Base-by-base conservation (phyloP, 106 monocot genomes). In the Apostasia ramifera region DNA sequence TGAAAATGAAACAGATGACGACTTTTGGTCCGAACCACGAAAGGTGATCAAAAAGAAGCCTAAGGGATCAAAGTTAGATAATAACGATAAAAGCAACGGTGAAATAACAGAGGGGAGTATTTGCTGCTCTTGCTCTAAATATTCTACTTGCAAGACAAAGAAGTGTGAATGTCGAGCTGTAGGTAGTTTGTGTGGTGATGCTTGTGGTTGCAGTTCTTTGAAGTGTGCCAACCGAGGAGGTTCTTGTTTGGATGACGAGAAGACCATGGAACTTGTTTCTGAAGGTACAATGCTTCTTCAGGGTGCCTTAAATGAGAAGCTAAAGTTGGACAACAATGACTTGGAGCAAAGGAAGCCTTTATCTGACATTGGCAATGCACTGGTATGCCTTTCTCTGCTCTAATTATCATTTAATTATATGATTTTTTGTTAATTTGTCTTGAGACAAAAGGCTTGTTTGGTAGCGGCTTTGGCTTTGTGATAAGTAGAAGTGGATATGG, bases 91-190 rank as follows among this genome's bases (percentile, higher is more conserved):
- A 48, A 7, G 37, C 5, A 61, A 37, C 48, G 3, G 50, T 67
- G 63, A 49, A 15, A 66, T 57, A 44, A 48, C 47, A 6, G 49
- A 51, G 0, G 11, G n/a, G 8, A 49, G 26, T 5, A 14, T 55
- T 3, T 93, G 98, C 53, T 98, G 97, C 47, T 76, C 87, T 38
- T 93, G 98, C 66, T 83, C 88, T 2, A 85, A 69, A 55, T 14
- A 4, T 13, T 99, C 98, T 13, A 79, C 72, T 12, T 99, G 98
- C 65, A 99, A 93, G 46, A 99, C 98, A 2, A 83, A 84, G 14
- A 99, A 90, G 67, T 99, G 98, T 57, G 87, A 99, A 59, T 99
- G 98, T 66, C 76, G 98, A 61, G 76, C 72, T 58, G 59, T 41
- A 11, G 76, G 83, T 53, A 57, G 14, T 8, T 54, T 44, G 0